Evolutionary conservation across 2,329 filamentous ascomycete genomes (phyloP).

Genomic region (Pseudocercospora crystallina): DNA sequence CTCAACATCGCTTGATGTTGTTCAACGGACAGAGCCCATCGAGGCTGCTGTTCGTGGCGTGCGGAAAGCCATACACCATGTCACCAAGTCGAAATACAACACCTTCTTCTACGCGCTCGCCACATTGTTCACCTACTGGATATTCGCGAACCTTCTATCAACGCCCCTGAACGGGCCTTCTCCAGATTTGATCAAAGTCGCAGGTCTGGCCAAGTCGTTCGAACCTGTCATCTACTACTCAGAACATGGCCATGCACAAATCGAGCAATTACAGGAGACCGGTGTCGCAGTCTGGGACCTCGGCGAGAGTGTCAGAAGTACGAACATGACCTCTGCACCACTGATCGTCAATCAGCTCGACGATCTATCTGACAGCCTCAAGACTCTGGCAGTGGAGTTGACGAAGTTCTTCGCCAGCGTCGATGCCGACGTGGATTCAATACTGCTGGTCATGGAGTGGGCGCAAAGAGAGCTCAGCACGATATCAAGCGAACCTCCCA

Average conservation of each 20-base stretch:
- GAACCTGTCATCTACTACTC: constrained; percentile 95
- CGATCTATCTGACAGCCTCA: constrained; percentile 79
- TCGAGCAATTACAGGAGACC: constrained; percentile 84
- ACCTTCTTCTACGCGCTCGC: constrained; percentile 62
- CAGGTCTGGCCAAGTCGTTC: constrained; percentile 83
- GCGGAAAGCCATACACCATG: constrained; percentile 57
- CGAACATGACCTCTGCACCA: constrained; percentile 86
- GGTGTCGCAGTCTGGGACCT: constrained; percentile 94
- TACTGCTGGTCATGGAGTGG: constrained; percentile 96
- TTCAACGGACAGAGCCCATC: constrained; percentile 81
- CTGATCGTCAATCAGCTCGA: constrained; percentile 85
- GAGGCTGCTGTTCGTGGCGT: constrained; percentile 68
- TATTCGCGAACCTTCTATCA: constrained; percentile 66
- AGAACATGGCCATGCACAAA: constrained; percentile 81
- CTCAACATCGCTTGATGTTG: constrained; percentile 80
- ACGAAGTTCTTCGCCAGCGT: constrained; percentile 92
- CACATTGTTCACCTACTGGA: constrained; percentile 63
- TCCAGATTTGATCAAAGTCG: constrained; percentile 87
- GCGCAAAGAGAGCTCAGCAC: constrained; percentile 78
- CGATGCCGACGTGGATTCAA: constrained; percentile 88
- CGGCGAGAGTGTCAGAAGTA: constrained; percentile 81
- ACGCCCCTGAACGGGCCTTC: constrained; percentile 67
- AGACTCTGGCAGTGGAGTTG: constrained; percentile 78
- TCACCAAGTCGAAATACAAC: constrained; percentile 70
- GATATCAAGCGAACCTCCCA: constrained; percentile 61